A percentile compares a stretch with the other conserved stretches of the same genome.
Evolutionary conservation across 306 rosid genomes (phyloP).

Genomic region (Quercus ilex): DNA sequence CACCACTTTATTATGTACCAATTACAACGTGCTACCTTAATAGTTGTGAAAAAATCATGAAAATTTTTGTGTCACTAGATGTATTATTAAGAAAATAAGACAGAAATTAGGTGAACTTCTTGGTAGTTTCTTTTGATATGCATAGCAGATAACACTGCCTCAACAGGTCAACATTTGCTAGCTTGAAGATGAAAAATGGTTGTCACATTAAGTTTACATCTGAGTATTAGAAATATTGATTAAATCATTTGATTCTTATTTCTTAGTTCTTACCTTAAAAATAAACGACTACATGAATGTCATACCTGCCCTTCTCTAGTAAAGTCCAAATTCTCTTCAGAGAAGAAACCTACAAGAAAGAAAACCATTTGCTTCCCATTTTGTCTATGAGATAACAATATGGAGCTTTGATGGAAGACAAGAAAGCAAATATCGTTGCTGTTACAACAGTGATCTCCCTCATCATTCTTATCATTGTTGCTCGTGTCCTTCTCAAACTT

Average conservation of each 20-base stretch:
- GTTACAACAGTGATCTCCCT: conserved; percentile 35
- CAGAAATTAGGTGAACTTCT: not conserved
- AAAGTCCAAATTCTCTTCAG: not conserved
- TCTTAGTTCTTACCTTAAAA: not conserved
- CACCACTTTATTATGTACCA: too few relatives aligned
- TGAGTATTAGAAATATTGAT: too few relatives aligned
- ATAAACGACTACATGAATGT: not conserved
- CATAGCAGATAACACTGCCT: not conserved
- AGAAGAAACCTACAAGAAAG: not conserved
- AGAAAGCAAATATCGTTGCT: conserved; percentile 44
- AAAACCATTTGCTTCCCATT: not conserved
- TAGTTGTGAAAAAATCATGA: too few relatives aligned
- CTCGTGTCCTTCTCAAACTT: conserved; percentile 44
- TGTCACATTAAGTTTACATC: too few relatives aligned
- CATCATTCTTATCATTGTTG: conserved; percentile 40
- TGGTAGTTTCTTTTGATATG: conserved; percentile 12
- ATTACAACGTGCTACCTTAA: too few relatives aligned
- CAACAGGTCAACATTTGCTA: not conserved
- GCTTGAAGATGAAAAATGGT: not conserved
- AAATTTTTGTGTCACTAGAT: too few relatives aligned
- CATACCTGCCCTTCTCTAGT: not conserved
- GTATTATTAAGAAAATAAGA: not conserved
- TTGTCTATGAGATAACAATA: not conserved
- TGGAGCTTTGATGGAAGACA: conserved; percentile 70
- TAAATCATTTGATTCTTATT: too few relatives aligned